Base-by-base conservation (phyloP, 768 basidiomycete genomes). In the Leccinellum albellum region DNA sequence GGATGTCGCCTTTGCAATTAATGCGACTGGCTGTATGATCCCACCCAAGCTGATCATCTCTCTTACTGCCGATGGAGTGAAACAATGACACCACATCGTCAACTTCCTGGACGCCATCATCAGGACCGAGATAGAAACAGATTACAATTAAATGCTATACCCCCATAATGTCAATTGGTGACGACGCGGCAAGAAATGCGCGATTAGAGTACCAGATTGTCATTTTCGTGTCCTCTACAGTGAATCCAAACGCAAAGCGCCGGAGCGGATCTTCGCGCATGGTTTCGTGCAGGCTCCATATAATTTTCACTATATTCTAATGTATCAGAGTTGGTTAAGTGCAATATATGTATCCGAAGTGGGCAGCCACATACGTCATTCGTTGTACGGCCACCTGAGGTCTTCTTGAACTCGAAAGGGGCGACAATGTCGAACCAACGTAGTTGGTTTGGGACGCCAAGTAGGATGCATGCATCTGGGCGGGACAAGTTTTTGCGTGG, bases 131-230 rank as follows among this genome's bases (percentile, higher is more conserved):
- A 6, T 15, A 35, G 15, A 14, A 14, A 35, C 33, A 17, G 0
- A 15, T 35, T 35, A 3, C 6, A 15, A 35, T 17, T 17, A 15
- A 17, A 35, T 35, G 15, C 15, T 14, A 35, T 35, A 35, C 33
- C 33, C 15, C 33, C 33, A 35, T 32, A n/a, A 57, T 56, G 26
- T 59, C 3, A 17, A 65, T 21, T 0, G 57, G 35, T 6, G 1
- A 5, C 6, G 51, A 56, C 6, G 42, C 33, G 0, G 49, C 23
- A 14, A 64, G 51, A 4, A 55, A 45, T 9, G 51, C 49, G 8
- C 44, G 42, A 50, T 46, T 37, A 12, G 6, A 7, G 14, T 42
- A 67, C 74, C 74, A 75, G 14, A 74, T 2, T 21, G 70, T 61
- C 62, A 67, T n/a, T n/a, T 44, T 20, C 0, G 21, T 44, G 2